Evolutionary conservation across 2,329 filamentous ascomycete genomes (phyloP), one percentile per base, ranked within the genome.

Genomic region (Magnaporthales sp.): DNA sequence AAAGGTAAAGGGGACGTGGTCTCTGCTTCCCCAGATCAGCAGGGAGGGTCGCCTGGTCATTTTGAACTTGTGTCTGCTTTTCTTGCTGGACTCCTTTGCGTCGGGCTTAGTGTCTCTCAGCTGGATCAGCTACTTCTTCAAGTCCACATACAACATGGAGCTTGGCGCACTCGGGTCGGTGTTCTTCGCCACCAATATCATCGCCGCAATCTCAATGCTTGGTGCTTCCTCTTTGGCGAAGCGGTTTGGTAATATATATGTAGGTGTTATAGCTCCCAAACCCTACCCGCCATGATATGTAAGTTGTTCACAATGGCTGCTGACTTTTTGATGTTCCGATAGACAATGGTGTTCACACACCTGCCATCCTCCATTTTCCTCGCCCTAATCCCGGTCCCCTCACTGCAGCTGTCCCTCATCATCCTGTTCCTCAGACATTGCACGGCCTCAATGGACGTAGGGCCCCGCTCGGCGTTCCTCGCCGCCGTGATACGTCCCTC

Each of bases 291-390:
- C 15, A 51, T 5, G 3, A n/a, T n/a, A 7, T 7, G 6, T 13
- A n/a, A 51, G 19, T 8, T 19, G 19, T 51, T 4, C 19, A 3
- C 6, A 51, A 51, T 7, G 6, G 15, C 4, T 8, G 19, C 38
- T 51, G 38, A 51, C 38, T n/a, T 31, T 51, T 51, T n/a, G 38
- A n/a, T 7, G 38, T 51, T 51, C 19, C 38, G n/a, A 70, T 72
- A 87, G 80, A 91, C 89, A 1, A 92, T 92, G 89, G 88, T 90
- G 9, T 90, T 91, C 72, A 91, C 89, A 0, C 89, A 92, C 70
- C 79, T 92, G 0, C 90, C 90, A 0, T 90, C 88, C 0, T 81
- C 89, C 8, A 76, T 91, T 29, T 88, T 87, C 70, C 81, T 91
- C 1, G 79, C 84, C 15, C 75, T 91, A 24, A 85, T 92, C 26